Evolutionary conservation across 2,329 filamentous ascomycete species (phyloP).

Genomic region (Tolypocladium pustulatum): DNA sequence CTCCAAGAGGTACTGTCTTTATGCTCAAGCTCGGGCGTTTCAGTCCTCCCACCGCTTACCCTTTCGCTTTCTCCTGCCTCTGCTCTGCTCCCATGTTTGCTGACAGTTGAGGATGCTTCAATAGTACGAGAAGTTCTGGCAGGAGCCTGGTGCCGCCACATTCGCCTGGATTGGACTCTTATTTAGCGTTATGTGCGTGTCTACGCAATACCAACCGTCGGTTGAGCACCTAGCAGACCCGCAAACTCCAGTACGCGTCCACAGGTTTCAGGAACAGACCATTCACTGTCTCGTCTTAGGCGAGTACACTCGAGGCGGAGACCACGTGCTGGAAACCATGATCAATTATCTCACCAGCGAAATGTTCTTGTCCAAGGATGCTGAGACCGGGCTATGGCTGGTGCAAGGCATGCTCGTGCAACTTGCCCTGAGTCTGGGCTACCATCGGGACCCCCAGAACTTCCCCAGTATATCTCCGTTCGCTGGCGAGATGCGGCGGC

Average conservation of each 20-base stretch:
- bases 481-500: neutral
- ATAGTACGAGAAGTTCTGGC: neutral
- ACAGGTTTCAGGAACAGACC: neutral
- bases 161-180: neutral
- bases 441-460: neutral
- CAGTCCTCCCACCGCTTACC: no score
- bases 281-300: neutral
- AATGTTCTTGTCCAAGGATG: neutral
- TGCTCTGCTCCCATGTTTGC: no score
- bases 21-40: no score
- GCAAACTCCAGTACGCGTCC: neutral
- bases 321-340: neutral
- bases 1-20: neutral
- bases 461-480: neutral
- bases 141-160: neutral
- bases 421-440: neutral
- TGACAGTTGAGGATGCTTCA: no score
- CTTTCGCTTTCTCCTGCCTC: no score
- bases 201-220: neutral
- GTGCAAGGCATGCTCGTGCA: neutral
- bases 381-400: neutral
- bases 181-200: neutral
- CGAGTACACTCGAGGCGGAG: neutral
- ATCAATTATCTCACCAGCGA: neutral
- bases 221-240: neutral